These are phyloP conservation scores for Colletotrichum sp. DNA, from an alignment of 2,329 filamentous ascomycete genomes.

Conservation along the genomic window DNA sequence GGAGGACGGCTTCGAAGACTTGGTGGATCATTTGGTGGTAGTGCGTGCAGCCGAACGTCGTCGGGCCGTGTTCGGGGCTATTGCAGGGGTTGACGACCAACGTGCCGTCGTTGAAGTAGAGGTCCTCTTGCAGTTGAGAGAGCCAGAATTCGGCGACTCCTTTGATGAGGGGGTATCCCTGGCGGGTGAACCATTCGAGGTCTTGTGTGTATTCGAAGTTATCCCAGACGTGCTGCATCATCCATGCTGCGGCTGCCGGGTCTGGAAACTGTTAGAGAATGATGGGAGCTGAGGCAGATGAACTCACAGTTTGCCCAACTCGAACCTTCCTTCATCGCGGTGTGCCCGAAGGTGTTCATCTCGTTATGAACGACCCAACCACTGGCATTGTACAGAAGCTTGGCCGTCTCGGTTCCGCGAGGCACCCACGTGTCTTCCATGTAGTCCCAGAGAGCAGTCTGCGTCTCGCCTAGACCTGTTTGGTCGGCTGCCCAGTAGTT, in stretches of 20 bases:
- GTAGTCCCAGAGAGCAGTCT: slow-evolving; percentile 54
- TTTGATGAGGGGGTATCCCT: slow-evolving; percentile 59
- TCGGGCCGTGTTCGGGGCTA: slow-evolving; percentile 61
- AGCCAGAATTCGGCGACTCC: slow-evolving; percentile 62
- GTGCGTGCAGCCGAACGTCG: slow-evolving; percentile 59
- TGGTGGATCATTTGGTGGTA: slow-evolving; percentile 57
- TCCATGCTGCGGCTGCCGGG: slow-evolving; percentile 58
- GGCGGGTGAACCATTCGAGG: slow-evolving; percentile 45
- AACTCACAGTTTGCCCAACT: slow-evolving; percentile 36
- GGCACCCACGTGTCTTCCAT: slow-evolving; percentile 60
- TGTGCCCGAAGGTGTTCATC: slow-evolving; percentile 64
- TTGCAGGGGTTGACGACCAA: slow-evolving; percentile 64
- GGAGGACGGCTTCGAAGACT: slow-evolving; percentile 42
- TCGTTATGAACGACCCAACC: slow-evolving; percentile 64
- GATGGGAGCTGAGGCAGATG: too few species aligned
- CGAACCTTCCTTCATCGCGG: slow-evolving; percentile 39
- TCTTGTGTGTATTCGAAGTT: slow-evolving; percentile 59
- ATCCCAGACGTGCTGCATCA: slow-evolving; percentile 65
- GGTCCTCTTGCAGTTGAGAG: slow-evolving; percentile 55
- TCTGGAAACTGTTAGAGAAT: slow-evolving; percentile 39
- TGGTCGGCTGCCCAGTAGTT: slow-evolving; percentile 63
- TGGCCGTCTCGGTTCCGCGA: slow-evolving; percentile 56
- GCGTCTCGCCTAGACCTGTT: slow-evolving; percentile 51
- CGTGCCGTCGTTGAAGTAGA: slow-evolving; percentile 52
- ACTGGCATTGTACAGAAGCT: slow-evolving; percentile 55